Base-by-base conservation (phyloP, 2,329 filamentous ascomycete genomes). In the Ceratocystis lukuohia region DNA sequence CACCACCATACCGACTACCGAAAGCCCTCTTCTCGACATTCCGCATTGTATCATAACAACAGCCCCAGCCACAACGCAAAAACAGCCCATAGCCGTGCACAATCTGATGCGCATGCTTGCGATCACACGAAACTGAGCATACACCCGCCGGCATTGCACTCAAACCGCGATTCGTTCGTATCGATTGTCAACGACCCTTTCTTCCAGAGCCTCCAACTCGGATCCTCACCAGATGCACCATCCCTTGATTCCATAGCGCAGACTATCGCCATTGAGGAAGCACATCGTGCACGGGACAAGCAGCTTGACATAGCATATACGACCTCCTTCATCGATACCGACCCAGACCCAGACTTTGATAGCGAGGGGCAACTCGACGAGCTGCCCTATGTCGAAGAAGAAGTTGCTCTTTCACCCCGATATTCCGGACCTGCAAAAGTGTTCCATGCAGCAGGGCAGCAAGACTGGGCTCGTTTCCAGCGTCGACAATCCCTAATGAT, bases 131-230 rank as follows among this genome's bases (percentile, higher is more conserved):
- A 10, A 8, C 45, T 63, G 45, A 63, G 17, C 37, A 45, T 10
- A 50, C 12, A 46, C 12, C 25, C 53, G 15, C 53, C 53, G 7
- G 28, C 8, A n/a, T 1, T 30, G 7, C 25, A 30, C n/a, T 37
- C 50, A 20, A 67, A 65, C 70, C 77, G 80, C 68, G 78, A 80
- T 70, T 84, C 81, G 20, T 74, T 82, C 69, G 73, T 77, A 63
- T 82, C 80, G 68, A 80, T 83, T 68, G 74, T 81, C 71, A 79
- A 84, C 76, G 80, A 83, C 69, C 80, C 80, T 37, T 82, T 83
- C 72, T 80, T 82, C 74, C 77, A 78, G 70, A 77, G 76, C 20
- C 66, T 69, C n/a, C 65, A 68, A 44, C 61, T 67, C 22, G 67
- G 65, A 17, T 62, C 59, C n/a, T 22, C 65, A 41, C 33, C 59